These are phyloP conservation scores for Alternaria triticimaculans DNA, from an alignment of 2,329 filamentous ascomycete species.

Conservation along the genomic window DNA sequence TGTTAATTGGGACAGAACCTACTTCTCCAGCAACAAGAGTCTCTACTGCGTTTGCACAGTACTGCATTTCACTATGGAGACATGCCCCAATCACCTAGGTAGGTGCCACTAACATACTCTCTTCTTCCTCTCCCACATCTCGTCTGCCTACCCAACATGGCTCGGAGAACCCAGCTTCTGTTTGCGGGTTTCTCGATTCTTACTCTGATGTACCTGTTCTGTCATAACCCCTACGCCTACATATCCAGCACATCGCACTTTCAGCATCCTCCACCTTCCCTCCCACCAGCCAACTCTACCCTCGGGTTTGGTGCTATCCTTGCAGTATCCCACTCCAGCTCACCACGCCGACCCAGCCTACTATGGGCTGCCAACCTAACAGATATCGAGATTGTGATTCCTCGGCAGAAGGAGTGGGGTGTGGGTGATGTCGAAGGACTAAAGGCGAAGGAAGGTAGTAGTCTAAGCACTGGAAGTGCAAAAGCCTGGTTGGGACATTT, in stretches of 20 bases:
- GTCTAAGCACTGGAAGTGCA: conserved; percentile 45
- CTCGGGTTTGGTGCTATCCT: conserved; percentile 47
- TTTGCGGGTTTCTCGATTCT: not conserved
- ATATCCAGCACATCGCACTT: not conserved
- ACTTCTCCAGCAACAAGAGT: not conserved
- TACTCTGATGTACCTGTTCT: not conserved
- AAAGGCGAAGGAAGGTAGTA: conserved; percentile 30
- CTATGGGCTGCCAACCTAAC: conserved; percentile 49
- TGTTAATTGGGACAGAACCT: not conserved
- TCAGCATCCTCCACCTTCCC: not conserved
- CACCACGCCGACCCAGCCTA: conserved; percentile 43
- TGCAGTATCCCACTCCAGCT: conserved; percentile 47
- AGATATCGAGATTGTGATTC: conserved; percentile 47
- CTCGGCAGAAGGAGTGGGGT: conserved; percentile 48
- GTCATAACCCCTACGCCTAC: not conserved
- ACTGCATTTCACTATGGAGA: not conserved
- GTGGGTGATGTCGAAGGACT: conserved; percentile 42
- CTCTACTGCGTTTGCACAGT: not conserved
- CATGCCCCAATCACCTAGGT: not conserved
- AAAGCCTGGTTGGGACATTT: conserved; percentile 53
- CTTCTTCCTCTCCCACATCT: not conserved
- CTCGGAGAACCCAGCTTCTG: not conserved
- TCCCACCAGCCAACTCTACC: conserved; percentile 16
- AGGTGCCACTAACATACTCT: not conserved
- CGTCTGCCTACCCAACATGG: not conserved